These are phyloP conservation scores for Neodidymelliopsis sp. DNA, from an alignment of 2,329 filamentous ascomycete species.

Conservation along the genomic window DNA sequence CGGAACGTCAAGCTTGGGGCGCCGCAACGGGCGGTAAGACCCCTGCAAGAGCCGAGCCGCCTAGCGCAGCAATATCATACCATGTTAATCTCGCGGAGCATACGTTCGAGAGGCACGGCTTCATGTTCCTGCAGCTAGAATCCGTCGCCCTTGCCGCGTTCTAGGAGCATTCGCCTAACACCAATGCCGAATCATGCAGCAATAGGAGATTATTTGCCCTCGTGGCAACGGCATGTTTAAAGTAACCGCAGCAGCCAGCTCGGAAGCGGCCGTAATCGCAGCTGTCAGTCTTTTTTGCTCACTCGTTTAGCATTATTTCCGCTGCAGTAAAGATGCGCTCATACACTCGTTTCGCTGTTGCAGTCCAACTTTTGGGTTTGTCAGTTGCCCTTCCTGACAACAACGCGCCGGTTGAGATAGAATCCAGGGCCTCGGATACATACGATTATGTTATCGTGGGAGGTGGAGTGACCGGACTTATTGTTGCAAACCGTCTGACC, in stretches of 20 bases:
- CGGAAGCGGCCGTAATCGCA: not conserved
- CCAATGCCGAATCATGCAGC: slow-evolving; percentile 6
- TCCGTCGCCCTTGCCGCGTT: not conserved
- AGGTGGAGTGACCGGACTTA: slow-evolving; percentile 36
- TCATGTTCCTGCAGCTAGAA: slow-evolving; percentile 7
- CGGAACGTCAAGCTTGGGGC: not conserved
- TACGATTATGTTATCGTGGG: slow-evolving; percentile 41
- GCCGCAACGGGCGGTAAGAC: slow-evolving; percentile 5
- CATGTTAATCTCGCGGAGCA: slow-evolving; percentile 9
- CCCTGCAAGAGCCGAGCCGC: slow-evolving; percentile 17
- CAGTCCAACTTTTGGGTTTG: slow-evolving; percentile 23
- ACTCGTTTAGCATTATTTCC: not conserved
- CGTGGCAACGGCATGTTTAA: slow-evolving; percentile 6
- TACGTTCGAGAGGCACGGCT: not conserved
- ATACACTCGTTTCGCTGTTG: slow-evolving; percentile 21
- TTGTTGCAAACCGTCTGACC: slow-evolving; percentile 35
- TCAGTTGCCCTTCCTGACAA: slow-evolving; percentile 21
- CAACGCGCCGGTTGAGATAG: not conserved
- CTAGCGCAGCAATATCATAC: slow-evolving; percentile 5
- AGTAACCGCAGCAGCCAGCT: not conserved
- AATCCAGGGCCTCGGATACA: slow-evolving; percentile 19
- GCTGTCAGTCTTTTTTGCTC: not conserved
- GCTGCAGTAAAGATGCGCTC: slow-evolving; percentile 28
- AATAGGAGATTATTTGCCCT: slow-evolving; percentile 9
- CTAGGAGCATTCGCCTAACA: not conserved